These are phyloP conservation scores for Saitozyma sp. DNA, from an alignment of 768 basidiomycete genomes.

Conservation along the genomic window DNA sequence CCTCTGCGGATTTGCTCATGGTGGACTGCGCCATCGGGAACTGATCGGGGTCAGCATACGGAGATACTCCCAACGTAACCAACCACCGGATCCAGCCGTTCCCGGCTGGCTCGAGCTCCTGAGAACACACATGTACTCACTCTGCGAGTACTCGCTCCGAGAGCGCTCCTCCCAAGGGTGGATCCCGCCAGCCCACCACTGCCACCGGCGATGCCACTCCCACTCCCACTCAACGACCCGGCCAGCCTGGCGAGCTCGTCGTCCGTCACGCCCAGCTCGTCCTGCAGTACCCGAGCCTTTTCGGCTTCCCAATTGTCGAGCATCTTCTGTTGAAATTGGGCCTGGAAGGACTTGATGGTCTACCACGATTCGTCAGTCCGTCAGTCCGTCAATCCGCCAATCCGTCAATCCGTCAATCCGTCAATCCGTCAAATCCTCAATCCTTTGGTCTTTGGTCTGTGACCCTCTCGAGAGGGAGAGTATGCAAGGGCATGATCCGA, in stretches of 20 bases:
- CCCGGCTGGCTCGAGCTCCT: too few species aligned
- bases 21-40: constrained; percentile 41
- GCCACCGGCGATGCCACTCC: background rate
- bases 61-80: too few species aligned
- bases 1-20: constrained; percentile 18
- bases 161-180: constrained; percentile 28
- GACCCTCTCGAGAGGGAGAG: too few species aligned
- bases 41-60: constrained; percentile 12
- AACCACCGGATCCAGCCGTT: too few species aligned
- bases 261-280: constrained; percentile 47
- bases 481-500: background rate
- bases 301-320: constrained; percentile 45
- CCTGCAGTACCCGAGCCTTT: constrained; percentile 40
- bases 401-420: too few species aligned
- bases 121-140: constrained; percentile 15
- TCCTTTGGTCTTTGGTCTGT: too few species aligned
- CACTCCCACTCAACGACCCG: background rate
- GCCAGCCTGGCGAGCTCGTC: constrained; percentile 30
- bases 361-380: constrained; percentile 5
- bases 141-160: constrained; percentile 38
- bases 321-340: constrained; percentile 42
- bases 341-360: constrained; percentile 42
- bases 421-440: too few species aligned
- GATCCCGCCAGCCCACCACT: constrained; percentile 15
- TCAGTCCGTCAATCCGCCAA: too few species aligned